Conservation (phyloP, 2,329 filamentous ascomycete genomes). For the Septoria linicola region DNA sequence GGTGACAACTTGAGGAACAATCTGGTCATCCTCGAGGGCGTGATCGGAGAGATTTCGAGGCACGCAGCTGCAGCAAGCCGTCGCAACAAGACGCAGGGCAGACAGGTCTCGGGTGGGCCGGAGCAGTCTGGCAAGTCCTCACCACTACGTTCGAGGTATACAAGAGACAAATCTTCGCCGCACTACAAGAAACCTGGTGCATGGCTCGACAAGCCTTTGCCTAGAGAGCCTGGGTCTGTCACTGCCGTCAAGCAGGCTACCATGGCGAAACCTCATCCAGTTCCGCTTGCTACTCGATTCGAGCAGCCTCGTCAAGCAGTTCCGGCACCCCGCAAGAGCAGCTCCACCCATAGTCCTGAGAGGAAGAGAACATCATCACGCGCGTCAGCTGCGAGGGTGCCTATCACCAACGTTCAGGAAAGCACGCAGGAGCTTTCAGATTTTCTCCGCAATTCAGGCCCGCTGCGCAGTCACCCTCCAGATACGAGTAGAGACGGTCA, state of each 20-base stretch:
- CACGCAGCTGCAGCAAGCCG: constrained; percentile 81
- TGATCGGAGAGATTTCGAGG: constrained; percentile 82
- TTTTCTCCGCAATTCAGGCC: constrained; percentile 27
- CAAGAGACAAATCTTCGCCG: constrained; percentile 9
- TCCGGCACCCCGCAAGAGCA: constrained; percentile 17
- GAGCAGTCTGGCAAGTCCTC: constrained; percentile 1
- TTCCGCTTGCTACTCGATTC: constrained; percentile 25
- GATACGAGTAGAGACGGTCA: constrained; percentile 9
- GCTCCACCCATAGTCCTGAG: constrained; percentile 7
- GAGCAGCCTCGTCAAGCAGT: constrained; percentile 27
- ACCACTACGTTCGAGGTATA: constrained; percentile 22
- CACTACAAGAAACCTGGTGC: constrained; percentile 17
- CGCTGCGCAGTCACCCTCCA: constrained; percentile 31
- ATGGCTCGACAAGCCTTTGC: constrained; percentile 28
- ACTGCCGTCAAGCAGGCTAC: constrained; percentile 12
- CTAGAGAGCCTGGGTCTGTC: constrained; percentile 18
- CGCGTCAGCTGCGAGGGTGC: constrained; percentile 8
- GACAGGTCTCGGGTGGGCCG: constrained; percentile 18
- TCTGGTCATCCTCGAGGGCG: constrained; percentile 69
- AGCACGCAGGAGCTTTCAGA: constrained; percentile 28
- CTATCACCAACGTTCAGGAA: constrained; percentile 1
- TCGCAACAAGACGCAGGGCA: constrained; percentile 50
- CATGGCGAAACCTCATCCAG: constrained; percentile 27
- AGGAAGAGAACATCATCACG: constrained; percentile 22
- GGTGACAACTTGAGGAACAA: constrained; percentile 67